Conservation (phyloP, 805 yeast species). For the Soucietia sequanensis region DNA sequence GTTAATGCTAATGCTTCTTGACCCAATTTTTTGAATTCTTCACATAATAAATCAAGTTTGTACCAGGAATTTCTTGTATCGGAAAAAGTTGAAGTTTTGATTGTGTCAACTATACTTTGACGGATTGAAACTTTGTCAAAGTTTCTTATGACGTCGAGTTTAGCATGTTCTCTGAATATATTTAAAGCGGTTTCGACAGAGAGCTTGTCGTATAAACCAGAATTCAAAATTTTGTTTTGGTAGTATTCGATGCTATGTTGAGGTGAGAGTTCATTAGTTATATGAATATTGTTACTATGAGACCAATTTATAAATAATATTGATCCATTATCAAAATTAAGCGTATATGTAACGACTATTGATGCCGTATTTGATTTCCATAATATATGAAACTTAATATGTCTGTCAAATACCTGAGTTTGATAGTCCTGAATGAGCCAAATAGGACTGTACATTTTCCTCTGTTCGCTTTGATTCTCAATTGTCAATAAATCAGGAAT, state of each 20-base stretch:
- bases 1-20: conserved; percentile 58
- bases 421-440: conserved; percentile 49
- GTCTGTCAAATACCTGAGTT: conserved; percentile 1
- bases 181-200: conserved; percentile 53
- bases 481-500: conserved; percentile 10
- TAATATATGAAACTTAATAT: conserved; percentile 34
- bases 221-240: conserved; percentile 45
- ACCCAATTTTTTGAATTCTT: conserved; percentile 61
- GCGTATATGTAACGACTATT: conserved; percentile 30
- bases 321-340: conserved; percentile 13
- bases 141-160: conserved; percentile 5
- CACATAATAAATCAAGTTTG: conserved; percentile 68
- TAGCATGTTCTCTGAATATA: conserved; percentile 45
- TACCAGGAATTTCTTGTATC: conserved; percentile 52
- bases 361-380: conserved; percentile 68
- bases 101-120: conserved; percentile 25
- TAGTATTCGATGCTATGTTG: conserved; percentile 37
- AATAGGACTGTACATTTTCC: conserved; percentile 21
- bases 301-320: conserved; percentile 14
- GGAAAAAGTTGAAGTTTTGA: conserved; percentile 14
- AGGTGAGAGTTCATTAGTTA: conserved; percentile 20
- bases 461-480: background rate
- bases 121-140: conserved; percentile 16
- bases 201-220: conserved; percentile 46
- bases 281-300: conserved; percentile 8